These are phyloP conservation scores for Paramyrothecium sp. DNA, from an alignment of 2,329 filamentous ascomycete genomes.

Conservation along the genomic window DNA sequence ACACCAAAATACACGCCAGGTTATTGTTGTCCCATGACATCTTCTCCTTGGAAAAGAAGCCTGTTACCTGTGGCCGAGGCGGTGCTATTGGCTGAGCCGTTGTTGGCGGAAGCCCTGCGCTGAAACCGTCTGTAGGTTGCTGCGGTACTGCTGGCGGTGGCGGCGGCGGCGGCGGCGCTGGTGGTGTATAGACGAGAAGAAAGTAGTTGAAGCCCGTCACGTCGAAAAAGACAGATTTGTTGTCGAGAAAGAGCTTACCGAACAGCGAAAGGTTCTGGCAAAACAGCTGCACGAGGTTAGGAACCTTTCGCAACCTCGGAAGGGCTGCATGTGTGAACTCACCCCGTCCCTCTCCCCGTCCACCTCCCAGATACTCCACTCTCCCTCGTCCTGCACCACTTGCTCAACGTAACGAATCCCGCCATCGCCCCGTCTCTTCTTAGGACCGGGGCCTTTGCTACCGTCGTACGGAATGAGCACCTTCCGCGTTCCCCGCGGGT, in stretches of 20 bases:
- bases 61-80: constrained; percentile 57
- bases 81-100: background rate
- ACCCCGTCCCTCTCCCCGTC: constrained; percentile 83
- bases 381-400: constrained; percentile 58
- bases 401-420: constrained; percentile 39
- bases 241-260: constrained; percentile 95
- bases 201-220: constrained; percentile 94
- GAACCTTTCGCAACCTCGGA: background rate
- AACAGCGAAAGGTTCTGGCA: constrained; percentile 95
- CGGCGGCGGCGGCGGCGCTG: constrained; percentile 16
- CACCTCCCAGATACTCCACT: constrained; percentile 87
- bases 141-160: constrained; percentile 1
- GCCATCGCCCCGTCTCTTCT: constrained; percentile 35
- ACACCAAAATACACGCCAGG: constrained; percentile 91
- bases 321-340: constrained; percentile 24
- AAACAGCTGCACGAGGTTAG: constrained; percentile 59
- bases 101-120: no score
- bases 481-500: constrained; percentile 46
- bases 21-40: constrained; percentile 99
- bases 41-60: constrained; percentile 99
- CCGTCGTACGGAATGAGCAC: constrained; percentile 33
- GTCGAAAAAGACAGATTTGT: constrained; percentile 98
- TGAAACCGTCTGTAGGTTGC: no score
- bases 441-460: constrained; percentile 27
- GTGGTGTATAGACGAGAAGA: constrained; percentile 72